A percentile compares a stretch with the other conserved stretches of the same genome.
These are phyloP conservation scores for Naegleria lovaniensis DNA, from an alignment of 208 protist species.

Conservation along the genomic window DNA sequence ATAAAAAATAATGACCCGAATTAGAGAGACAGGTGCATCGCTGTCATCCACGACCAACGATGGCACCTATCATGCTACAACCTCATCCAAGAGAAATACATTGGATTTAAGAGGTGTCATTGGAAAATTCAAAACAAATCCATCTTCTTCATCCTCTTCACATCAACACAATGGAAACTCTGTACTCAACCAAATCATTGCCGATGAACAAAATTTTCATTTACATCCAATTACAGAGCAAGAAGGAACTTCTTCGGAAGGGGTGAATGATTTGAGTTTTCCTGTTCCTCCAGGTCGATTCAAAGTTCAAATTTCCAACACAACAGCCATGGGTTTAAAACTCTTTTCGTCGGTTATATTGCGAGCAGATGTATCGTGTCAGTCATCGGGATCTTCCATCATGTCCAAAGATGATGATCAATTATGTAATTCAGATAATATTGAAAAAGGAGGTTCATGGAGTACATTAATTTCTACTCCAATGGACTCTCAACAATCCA, in stretches of 20 bases:
- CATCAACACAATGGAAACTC: no score
- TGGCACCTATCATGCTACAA: neutral
- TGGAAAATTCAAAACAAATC: neutral
- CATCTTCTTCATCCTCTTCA: no score
- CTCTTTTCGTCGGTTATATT: neutral
- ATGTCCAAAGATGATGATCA: neutral
- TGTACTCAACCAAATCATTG: neutral
- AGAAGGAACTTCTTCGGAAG: neutral
- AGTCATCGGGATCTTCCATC: neutral
- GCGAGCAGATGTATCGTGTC: neutral
- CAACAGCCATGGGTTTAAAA: neutral
- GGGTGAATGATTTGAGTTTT: neutral
- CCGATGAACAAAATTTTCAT: neutral
- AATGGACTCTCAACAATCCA: neutral
- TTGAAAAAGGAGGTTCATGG: neutral
- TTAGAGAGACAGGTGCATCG: neutral
- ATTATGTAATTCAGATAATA: neutral
- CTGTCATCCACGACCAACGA: neutral
- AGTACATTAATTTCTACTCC: neutral
- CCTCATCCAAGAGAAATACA: neutral
- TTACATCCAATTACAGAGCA: neutral
- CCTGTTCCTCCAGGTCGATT: neutral
- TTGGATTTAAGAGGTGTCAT: neutral
- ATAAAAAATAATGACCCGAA: neutral
- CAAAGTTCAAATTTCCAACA: neutral